Evolutionary conservation across 306 rosid species (phyloP), one percentile per base, ranked within the genome.

Genomic region (Castanospermum australe): DNA sequence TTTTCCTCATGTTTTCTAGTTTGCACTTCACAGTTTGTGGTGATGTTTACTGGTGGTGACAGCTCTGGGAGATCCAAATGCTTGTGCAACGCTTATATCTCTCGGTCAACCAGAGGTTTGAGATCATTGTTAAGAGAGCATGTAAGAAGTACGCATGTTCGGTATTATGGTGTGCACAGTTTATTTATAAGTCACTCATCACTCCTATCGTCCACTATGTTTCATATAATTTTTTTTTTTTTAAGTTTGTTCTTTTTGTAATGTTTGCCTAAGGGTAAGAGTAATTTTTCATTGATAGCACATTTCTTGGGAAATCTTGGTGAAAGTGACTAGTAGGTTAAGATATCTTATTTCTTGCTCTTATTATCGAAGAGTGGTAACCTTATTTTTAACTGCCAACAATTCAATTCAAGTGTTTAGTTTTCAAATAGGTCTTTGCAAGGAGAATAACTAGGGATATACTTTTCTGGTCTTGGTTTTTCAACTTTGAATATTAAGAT

Each of bases 1-100:
- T 24, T 33, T 22, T 7, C 9, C n/a, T 47, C 56, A 36, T 20
- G 8, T 57, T 65, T 69, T 77, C 15, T 80, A 96, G 99, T 96
- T 71, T 89, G 96, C 79, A 88, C 96, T 68, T 82, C 94, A 36
- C 92, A 89, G 84, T 93, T 91, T 84, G 98, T 93, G 87, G 97
- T 87, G 81, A 89, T 96, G 96, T 93, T 96, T 81, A 91, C 89
- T 28, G 88, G 93, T 48, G 82, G 82, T 45, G 89, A 82, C 52
- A 84, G 90, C 59, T 65, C 75, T 24, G 87, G 88, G 68, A 76
- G 83, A 73, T 79, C 87, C 79, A 91, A 84, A 68, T 75, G 82
- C 84, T 28, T 81, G 10, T 90, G 90, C 87, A 89, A 75, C 73
- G 99, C 97, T 56, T 85, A 81, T 81, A 67, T 94, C 61, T 94